Conservation (phyloP, 371 early-diverging fungal genomes). For the Rhizopus sp. region DNA sequence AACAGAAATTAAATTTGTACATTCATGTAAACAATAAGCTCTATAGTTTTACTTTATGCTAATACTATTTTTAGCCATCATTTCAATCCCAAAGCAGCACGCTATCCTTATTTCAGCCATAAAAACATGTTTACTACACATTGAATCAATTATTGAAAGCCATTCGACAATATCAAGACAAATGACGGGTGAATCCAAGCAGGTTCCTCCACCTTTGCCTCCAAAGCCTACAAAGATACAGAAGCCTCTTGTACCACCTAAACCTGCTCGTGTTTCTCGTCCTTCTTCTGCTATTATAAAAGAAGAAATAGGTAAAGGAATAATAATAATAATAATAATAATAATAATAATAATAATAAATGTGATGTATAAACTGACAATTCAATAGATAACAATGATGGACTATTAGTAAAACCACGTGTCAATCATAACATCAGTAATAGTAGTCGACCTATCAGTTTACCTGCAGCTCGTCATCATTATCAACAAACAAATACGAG, state of each 20-base stretch:
- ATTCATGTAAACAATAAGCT: slow-evolving; percentile 36
- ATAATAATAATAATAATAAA: neutral
- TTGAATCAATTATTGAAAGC: slow-evolving; percentile 40
- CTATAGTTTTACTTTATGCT: no score
- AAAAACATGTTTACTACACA: slow-evolving; percentile 40
- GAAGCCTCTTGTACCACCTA: slow-evolving; percentile 42
- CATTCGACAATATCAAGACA: slow-evolving; percentile 29
- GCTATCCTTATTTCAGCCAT: slow-evolving; percentile 32
- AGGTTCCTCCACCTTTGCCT: slow-evolving; percentile 36
- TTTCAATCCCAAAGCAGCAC: slow-evolving; percentile 46
- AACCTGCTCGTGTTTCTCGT: slow-evolving; percentile 30
- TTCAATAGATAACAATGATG: slow-evolving; percentile 13
- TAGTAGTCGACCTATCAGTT: slow-evolving; percentile 18
- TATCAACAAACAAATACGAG: slow-evolving; percentile 4
- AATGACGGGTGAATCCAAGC: slow-evolving; percentile 16
- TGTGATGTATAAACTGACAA: slow-evolving; percentile 12
- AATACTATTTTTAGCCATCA: slow-evolving; percentile 36
- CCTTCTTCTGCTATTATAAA: slow-evolving; percentile 13
- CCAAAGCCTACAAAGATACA: slow-evolving; percentile 44
- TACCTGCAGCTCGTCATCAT: slow-evolving; percentile 17
- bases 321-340: neutral
- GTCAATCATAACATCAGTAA: neutral
- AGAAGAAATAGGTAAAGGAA: slow-evolving; percentile 23
- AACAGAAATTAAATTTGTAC: slow-evolving; percentile 48
- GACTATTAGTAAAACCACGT: slow-evolving; percentile 15